These are phyloP conservation scores for Gastrodia elata DNA, from an alignment of 106 monocot species.

Conservation along the genomic window DNA sequence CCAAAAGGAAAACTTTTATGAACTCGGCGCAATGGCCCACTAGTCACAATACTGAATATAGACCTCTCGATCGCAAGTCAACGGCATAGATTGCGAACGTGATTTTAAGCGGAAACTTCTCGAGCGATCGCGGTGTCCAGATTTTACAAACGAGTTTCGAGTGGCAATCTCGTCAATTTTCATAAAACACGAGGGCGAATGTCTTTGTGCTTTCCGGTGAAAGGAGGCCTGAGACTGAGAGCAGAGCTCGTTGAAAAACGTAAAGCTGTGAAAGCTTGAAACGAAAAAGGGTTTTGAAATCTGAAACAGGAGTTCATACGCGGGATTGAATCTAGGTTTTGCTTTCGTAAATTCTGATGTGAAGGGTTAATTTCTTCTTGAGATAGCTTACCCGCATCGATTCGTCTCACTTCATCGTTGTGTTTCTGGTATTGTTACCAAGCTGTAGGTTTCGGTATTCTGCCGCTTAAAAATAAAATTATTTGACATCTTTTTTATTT, in stretches of 20 bases:
- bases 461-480: too few relatives aligned
- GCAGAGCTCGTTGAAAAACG: background rate
- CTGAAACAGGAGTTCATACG: background rate
- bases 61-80: too few relatives aligned
- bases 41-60: too few relatives aligned
- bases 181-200: background rate
- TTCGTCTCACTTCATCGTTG: background rate
- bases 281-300: background rate
- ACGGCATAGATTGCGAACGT: too few relatives aligned
- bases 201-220: background rate
- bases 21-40: too few relatives aligned
- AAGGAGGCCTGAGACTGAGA: background rate
- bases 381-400: background rate
- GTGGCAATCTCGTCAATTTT: background rate
- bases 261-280: background rate
- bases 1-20: too few relatives aligned
- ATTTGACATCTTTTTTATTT: background rate
- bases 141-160: too few relatives aligned
- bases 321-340: background rate
- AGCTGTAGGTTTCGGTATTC: background rate
- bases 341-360: background rate
- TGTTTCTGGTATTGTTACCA: background rate
- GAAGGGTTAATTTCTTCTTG: background rate
- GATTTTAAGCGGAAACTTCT: background rate
- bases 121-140: too few relatives aligned